Base-by-base conservation (phyloP, 2,329 filamentous ascomycete species). In the Colletotrichum musae region DNA sequence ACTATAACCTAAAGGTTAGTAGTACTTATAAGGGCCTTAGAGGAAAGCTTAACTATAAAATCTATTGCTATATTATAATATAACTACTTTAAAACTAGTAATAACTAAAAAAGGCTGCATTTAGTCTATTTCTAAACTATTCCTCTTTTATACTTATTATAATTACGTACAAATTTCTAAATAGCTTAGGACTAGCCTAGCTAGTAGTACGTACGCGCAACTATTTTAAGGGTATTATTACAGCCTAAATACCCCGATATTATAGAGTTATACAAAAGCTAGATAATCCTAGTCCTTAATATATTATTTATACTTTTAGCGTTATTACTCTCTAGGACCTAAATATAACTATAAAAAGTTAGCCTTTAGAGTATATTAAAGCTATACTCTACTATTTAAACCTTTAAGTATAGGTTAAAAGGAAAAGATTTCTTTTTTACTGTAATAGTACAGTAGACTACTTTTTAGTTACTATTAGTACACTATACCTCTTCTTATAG, bases 171-270 rank as follows among this genome's bases (percentile, higher is more conserved):
- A 52, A 53, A 52, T 12, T 54, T 26, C 12, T 13, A 26, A 26
- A 24, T 50, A 48, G 51, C 26, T 52, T 26, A 13, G 21, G 28
- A 52, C 15, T 39, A 53, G 5, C 45, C 12, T 54, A 21, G 9
- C 21, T 41, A 54, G n/a, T 36, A 54, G 21, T 51, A 39, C 39
- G 32, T 48, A 24, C 41, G 48, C 21, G 28, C 3, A 15, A 43
- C 18, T 47, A 61, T 58, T 54, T 41, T 41, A 48, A 48, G n/a
- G 18, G 50, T 56, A 43, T 59, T 69, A 57, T 58, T 51, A 36
- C 41, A 6, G 21, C 36, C 28, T 39, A 57, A 43, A n/a, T 69
- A 57, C 18, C n/a, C n/a, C 51, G 45, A 24, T 51, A 32, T 18
- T 56, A 32, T 13, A 21, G 13, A 50, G 47, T 50, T 50, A 28